Base-by-base conservation (phyloP, 164 flowering plant species). In the Pachysandra terminalis region DNA sequence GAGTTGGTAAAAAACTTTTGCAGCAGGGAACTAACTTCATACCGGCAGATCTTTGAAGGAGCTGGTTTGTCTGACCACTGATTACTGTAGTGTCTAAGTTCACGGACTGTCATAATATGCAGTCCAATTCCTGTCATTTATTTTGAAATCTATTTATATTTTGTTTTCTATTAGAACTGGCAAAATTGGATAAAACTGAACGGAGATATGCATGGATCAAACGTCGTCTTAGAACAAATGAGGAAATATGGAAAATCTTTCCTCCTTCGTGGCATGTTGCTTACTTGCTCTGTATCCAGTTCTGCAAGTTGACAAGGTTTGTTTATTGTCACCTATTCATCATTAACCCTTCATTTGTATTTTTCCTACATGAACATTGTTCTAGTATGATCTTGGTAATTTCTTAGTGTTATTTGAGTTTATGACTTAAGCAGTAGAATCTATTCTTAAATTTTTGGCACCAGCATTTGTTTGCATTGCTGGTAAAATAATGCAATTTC, bases 161-260 rank as follows among this genome's bases (percentile, higher is more conserved):
- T 66, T 13, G 19, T 37, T 66, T 65, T 37, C 63, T 27, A 19
- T 25, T 71, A 92, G 98, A 96, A 75, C 78, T 96, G 25, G 99
- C 99, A 49, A 96, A 93, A 78, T 65, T 96, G 81, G 98, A 96
- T 72, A 93, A 96, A 78, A 81, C 98, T 41, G 99, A 96, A 73
- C 64, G 99, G 71, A 87, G 98, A 74, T 96, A 96, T 83, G 98
- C 96, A 65, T 96, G 98, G 99, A 93, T 96, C 70, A 96, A n/a
- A 96, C 96, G 98, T 37, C 87, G 97, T 37, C 76, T 96, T 23
- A 85, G 99, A 79, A 83, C 99, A 41, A 96, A 96, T 82, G 99
- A 96, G 73, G 98, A 96, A 64, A 90, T 96, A 60, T 96, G 98
- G 98, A 93, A 90, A 75, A 88, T 90, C 22, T 96, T 96, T 75